Conservation (phyloP, 1,139 yeast genomes). For the Sugiyamaella xylanicola region DNA sequence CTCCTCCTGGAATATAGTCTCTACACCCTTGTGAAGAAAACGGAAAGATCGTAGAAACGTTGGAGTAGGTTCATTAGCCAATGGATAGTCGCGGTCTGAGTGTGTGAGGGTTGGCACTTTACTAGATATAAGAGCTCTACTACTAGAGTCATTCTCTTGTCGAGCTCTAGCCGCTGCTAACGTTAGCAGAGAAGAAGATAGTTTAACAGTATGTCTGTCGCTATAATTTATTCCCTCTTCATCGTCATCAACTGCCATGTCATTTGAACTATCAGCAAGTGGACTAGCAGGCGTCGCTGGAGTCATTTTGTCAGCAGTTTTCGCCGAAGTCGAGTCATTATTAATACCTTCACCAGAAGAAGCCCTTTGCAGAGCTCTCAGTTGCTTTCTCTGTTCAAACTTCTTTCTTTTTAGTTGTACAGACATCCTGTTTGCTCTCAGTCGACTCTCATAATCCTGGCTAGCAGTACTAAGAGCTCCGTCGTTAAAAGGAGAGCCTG, state of each 20-base stretch:
- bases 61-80: slow-evolving; percentile 16
- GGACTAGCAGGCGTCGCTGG: slow-evolving; percentile 1
- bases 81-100: slow-evolving; percentile 9
- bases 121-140: no score
- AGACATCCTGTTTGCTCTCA: no score
- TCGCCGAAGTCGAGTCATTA: no score
- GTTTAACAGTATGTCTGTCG: no score
- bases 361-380: background rate
- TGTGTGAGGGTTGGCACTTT: background rate
- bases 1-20: slow-evolving; percentile 11
- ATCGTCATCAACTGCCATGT: background rate
- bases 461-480: background rate
- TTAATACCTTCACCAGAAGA: no score
- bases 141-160: no score
- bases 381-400: background rate
- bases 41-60: slow-evolving; percentile 12
- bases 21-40: slow-evolving; percentile 11
- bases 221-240: no score
- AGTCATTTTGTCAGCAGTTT: no score
- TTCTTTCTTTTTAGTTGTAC: no score
- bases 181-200: no score
- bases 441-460: no score
- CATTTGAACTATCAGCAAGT: background rate
- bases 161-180: no score
- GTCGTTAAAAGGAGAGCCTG: background rate